These are phyloP conservation scores for Heracleum sosnowskyi DNA, from an alignment of 129 eudicot species.

Conservation along the genomic window DNA sequence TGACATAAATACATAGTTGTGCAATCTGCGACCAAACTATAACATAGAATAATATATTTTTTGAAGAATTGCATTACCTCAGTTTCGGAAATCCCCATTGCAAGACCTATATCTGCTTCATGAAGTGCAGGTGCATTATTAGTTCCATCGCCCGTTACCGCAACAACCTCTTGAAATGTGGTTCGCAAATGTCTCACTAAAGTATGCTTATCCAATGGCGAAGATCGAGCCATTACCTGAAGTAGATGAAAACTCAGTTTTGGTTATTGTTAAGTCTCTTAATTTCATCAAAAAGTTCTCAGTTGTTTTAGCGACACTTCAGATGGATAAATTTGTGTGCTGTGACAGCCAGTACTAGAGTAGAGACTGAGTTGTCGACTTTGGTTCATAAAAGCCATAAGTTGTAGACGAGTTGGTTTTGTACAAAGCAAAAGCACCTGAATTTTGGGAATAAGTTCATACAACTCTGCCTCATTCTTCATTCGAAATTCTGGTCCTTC, in stretches of 20 bases:
- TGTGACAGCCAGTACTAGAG: not conserved
- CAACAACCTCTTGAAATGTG: conserved; percentile 79
- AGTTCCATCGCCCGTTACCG: conserved; percentile 97
- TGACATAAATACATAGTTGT: not conserved
- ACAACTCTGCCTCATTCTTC: too few species aligned
- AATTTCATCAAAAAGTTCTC: not conserved
- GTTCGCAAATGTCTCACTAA: conserved; percentile 75
- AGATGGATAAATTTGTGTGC: not conserved
- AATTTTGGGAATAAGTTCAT: too few species aligned
- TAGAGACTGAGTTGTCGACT: not conserved
- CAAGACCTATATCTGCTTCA: conserved; percentile 99
- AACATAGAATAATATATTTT: not conserved
- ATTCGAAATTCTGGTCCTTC: conserved; percentile 95
- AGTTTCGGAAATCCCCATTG: conserved; percentile 96
- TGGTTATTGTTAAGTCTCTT: not conserved
- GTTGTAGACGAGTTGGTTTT: too few species aligned
- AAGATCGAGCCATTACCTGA: conserved; percentile 95
- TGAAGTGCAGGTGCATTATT: conserved; percentile 98
- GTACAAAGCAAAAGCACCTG: too few species aligned
- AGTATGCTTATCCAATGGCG: conserved; percentile 92
- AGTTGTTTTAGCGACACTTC: not conserved
- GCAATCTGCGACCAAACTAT: not conserved
- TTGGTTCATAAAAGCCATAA: not conserved
- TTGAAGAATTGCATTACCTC: conserved; percentile 37
- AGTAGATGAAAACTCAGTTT: not conserved